Conservation (phyloP, 208 protist species). For the Trypanosoma lewisi region DNA sequence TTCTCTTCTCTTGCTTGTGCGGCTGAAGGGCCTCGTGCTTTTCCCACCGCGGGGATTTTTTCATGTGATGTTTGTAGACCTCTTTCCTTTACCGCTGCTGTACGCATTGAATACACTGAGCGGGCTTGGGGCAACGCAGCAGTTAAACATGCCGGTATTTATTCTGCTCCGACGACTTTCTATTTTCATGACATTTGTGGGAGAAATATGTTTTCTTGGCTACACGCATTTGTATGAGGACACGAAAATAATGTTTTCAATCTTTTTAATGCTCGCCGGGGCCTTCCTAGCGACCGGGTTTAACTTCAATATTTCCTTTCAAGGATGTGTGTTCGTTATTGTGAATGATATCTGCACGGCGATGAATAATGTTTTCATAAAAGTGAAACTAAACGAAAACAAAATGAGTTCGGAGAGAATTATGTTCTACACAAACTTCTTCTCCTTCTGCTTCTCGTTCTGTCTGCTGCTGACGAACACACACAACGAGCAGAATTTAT, state of each 20-base stretch:
- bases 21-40: not conserved
- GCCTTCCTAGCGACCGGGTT: conserved; percentile 25
- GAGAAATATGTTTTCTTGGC: conserved; percentile 17
- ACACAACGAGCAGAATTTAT: not conserved
- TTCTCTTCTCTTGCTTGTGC: conserved; percentile 8
- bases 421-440: conserved; percentile 38
- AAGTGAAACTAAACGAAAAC: conserved; percentile 24
- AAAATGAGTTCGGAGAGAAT: conserved; percentile 27
- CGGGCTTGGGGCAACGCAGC: conserved; percentile 32
- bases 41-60: conserved; percentile 19
- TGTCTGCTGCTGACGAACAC: conserved; percentile 13
- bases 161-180: conserved; percentile 38
- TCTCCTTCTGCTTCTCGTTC: conserved; percentile 7
- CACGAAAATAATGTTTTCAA: conserved; percentile 4
- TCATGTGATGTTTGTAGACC: conserved; percentile 13
- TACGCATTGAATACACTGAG: conserved; percentile 38
- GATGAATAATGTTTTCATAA: conserved; percentile 27
- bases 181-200: conserved; percentile 34
- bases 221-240: conserved; percentile 5
- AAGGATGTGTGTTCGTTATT: conserved; percentile 25
- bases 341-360: conserved; percentile 38
- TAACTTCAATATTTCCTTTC: conserved; percentile 2
- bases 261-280: conserved; percentile 29
- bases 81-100: conserved; percentile 37
- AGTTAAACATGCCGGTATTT: conserved; percentile 41